These are phyloP conservation scores for Trametes polyzona DNA, from an alignment of 1,284 basidiomycete species.

Conservation along the genomic window DNA sequence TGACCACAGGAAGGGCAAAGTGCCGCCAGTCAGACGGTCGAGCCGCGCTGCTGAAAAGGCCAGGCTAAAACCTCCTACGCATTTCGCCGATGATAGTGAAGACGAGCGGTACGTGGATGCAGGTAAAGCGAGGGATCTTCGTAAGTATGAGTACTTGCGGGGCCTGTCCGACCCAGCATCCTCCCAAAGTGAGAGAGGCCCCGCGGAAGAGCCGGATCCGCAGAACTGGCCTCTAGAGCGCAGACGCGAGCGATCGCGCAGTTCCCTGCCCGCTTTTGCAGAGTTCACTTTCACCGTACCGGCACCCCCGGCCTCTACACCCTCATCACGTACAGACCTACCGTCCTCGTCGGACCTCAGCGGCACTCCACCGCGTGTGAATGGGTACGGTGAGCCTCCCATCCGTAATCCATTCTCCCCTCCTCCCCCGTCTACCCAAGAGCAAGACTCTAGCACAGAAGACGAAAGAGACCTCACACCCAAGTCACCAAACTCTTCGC, in stretches of 20 bases:
- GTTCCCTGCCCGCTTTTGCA: slow-evolving; percentile 10
- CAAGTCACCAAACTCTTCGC: slow-evolving; percentile 9
- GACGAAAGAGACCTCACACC: slow-evolving; percentile 16
- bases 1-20: background rate
- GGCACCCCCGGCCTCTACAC: background rate
- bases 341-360: background rate
- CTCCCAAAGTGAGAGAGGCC: background rate
- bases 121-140: slow-evolving; percentile 6
- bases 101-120: background rate
- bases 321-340: background rate
- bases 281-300: slow-evolving; percentile 22
- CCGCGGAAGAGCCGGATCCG: background rate
- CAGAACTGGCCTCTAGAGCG: slow-evolving; percentile 9
- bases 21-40: background rate
- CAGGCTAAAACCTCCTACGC: background rate
- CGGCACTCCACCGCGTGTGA: background rate
- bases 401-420: slow-evolving; percentile 4
- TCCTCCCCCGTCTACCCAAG: background rate
- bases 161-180: background rate
- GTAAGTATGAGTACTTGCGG: slow-evolving; percentile 8
- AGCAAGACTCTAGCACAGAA: slow-evolving; percentile 7
- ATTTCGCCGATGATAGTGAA: slow-evolving; percentile 8
- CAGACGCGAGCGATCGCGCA: background rate
- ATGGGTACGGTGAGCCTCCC: slow-evolving; percentile 4
- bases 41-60: background rate